Evolutionary conservation across 306 rosid genomes (phyloP), one percentile per base, ranked within the genome.

Genomic region (Lotus japonicus): DNA sequence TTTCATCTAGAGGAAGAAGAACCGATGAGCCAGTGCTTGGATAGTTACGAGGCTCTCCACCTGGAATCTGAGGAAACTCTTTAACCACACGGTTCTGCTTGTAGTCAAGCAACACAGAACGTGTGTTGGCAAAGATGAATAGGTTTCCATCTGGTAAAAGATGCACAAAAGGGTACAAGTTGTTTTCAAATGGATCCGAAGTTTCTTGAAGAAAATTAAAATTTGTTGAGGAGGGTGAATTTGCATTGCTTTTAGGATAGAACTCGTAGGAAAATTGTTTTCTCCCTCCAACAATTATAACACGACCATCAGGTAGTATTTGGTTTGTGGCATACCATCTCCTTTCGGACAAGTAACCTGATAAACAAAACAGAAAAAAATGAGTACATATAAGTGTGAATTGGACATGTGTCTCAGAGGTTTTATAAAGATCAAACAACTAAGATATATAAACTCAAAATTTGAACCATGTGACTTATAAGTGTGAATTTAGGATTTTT

Each of bases 251-350:
- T 38, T 18, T 81, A 18, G 94, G 97, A 41, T 41, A 83, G 66
- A 90, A 90, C 65, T 92, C 98, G 19, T 88, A 92, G 77, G 63
- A 90, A 70, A 80, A 88, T 48, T 88, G 94, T 59, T 56, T 78
- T 68, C 97, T 81, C 1, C 98, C 97, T 1, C 98, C 97, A 3
- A 92, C 45, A 0, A 90, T 74, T 33, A 92, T 88, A 35, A 88
- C 43, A 2, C 86, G 69, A 13, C 88, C 89, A 33, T 92, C 88
- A 0, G 97, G 97, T 61, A 92, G 62, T n/a, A 88, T 66, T 48
- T 90, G 97, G 58, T 86, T 88, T 1, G 88, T 76, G 1, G 98
- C 80, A 16, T 92, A 92, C 97, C 98, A 92, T 77, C 98, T 82
- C n/a, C 94, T 43, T 50, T 72, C 50, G 0, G 83, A 55, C 6